Percentiles rank a stretch among this genome's conserved stretches.
Evolutionary conservation across 164 flowering plant genomes (phyloP).

Genomic region (Magnolia changhungtana): DNA sequence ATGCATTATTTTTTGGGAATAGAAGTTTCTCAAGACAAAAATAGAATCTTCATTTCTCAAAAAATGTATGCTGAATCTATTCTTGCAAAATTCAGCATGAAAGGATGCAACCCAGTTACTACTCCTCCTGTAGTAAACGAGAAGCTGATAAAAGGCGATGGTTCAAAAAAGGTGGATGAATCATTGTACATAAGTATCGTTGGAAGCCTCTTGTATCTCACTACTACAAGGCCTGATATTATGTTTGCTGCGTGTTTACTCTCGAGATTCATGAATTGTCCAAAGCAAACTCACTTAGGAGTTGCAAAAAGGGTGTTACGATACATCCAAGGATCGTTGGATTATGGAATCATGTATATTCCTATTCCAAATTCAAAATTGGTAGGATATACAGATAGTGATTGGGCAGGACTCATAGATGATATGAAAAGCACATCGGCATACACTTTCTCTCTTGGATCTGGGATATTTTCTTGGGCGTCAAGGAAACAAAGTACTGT

Average conservation of each 20-base stretch:
- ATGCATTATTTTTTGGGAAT: no score
- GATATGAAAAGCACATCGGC: not conserved
- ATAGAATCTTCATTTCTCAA: not conserved
- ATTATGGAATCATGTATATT: not conserved
- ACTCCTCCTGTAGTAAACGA: not conserved
- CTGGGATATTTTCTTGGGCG: no score
- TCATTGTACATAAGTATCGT: not conserved
- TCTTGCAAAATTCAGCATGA: not conserved
- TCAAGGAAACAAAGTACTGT: no score
- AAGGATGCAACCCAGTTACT: not conserved
- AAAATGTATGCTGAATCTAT: not conserved
- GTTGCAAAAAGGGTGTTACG: not conserved
- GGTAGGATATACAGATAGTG: not conserved
- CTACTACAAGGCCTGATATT: not conserved
- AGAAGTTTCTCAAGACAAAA: not conserved
- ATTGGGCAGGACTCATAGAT: not conserved
- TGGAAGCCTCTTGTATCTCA: not conserved
- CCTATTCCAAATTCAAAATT: no score
- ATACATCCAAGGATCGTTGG: not conserved
- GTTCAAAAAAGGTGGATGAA: not conserved
- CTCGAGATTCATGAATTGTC: not conserved
- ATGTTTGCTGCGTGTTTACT: conserved; percentile 1
- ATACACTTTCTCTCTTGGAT: no score
- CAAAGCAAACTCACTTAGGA: not conserved
- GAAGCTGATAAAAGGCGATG: not conserved